Evolutionary conservation across 441 rosid genomes (phyloP).

Genomic region (California macrophylla): DNA sequence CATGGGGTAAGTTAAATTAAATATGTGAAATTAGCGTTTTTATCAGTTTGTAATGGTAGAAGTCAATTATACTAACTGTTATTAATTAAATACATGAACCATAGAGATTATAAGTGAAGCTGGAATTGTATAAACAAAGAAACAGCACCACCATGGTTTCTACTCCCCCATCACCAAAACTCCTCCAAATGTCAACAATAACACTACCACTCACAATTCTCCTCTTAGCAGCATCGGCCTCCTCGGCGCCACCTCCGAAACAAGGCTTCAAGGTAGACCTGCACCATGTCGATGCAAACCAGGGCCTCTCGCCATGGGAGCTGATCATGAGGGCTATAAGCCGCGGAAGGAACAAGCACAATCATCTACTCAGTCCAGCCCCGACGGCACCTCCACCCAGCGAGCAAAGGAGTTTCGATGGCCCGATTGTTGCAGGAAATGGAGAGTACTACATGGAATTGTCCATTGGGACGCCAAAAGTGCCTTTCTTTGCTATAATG

Average conservation of each 20-base stretch:
- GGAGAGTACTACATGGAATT: constrained; percentile 1
- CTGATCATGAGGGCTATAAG: background rate
- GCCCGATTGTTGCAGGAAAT: background rate
- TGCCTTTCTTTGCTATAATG: background rate
- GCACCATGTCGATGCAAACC: background rate
- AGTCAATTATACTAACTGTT: too few species aligned
- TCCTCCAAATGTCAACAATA: background rate
- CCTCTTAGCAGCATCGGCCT: background rate
- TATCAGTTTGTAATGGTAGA: too few species aligned
- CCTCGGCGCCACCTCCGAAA: background rate
- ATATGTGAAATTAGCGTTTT: too few species aligned
- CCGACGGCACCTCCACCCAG: background rate
- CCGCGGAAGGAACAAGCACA: background rate
- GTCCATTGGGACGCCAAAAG: background rate
- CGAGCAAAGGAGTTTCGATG: background rate
- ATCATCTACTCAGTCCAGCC: background rate
- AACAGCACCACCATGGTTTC: background rate
- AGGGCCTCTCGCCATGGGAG: background rate
- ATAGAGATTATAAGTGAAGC: too few species aligned
- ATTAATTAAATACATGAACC: too few species aligned
- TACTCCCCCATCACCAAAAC: background rate
- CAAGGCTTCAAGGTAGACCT: background rate
- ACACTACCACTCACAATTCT: background rate
- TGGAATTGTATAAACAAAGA: background rate
- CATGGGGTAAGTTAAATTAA: too few species aligned